Evolutionary conservation across 306 rosid genomes (phyloP), one percentile per base, ranked within the genome.

Genomic region (Trichosanthes truncata): DNA sequence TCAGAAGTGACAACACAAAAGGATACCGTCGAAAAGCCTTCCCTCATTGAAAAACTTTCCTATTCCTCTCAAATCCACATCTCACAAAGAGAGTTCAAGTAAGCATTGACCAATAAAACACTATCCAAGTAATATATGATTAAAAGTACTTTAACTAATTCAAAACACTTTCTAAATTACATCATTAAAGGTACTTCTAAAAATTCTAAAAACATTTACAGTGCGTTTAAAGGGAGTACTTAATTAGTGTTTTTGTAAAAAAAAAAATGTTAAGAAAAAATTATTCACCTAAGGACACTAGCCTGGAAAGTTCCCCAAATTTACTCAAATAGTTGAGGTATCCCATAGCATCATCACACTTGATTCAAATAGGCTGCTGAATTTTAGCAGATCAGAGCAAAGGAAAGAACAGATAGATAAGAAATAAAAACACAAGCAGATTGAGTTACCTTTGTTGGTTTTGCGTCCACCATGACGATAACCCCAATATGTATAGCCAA

Each of bases 401-500:
- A 8, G 36, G 65, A 41, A 36, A 45, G 53, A 35, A 35, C 10
- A 36, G 17, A 79, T 13, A 5, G 7, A 57, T 23, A 10, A 20
- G 75, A 66, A 14, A 68, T 77, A 38, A 51, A 76, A 74, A 31
- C 35, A 48, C 74, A 67, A 73, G n/a, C 45, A 51, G 76, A 31
- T 31, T 48, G 78, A 76, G 65, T 29, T 84, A 94, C 98, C 98
- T 89, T 56, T 85, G 88, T 94, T 94, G 66, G 74, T 63, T 88
- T 91, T 94, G 82, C 98, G 97, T 14, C 59, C 90, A 25, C 95
- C 95, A 59, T 94, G 97, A 68, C 97, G 86, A 76, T 88, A 92
- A 78, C 98, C 98, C 98, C 98, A 94, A 75, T 92, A 94, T 14
- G 98, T 94, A 81, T 92, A 94, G 78, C 98, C 98, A 76, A 94